These are phyloP conservation scores for Mycena albidolilacea DNA, from an alignment of 768 basidiomycete genomes.

Conservation along the genomic window DNA sequence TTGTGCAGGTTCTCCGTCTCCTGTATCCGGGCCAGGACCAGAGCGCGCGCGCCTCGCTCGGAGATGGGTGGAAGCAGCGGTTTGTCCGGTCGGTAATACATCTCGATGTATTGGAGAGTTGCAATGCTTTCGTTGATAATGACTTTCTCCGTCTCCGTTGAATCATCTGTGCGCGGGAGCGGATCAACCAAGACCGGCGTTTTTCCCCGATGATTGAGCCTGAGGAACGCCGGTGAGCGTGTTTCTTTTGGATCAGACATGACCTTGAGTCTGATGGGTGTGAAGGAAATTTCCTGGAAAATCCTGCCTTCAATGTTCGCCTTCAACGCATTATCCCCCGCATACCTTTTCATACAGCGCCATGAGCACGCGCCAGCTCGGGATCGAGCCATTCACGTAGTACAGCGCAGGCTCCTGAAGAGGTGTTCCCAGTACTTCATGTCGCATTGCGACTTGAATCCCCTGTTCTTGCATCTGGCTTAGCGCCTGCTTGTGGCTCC, in stretches of 20 bases:
- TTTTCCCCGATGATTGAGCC: constrained; percentile 48
- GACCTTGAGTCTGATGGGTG: constrained; percentile 42
- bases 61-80: constrained; percentile 44
- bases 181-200: constrained; percentile 46
- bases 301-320: neutral
- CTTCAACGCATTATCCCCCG: neutral
- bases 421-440: constrained; percentile 23
- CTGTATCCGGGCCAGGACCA: constrained; percentile 43
- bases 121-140: constrained; percentile 48
- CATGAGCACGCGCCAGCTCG: constrained; percentile 49
- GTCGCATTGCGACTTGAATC: constrained; percentile 24
- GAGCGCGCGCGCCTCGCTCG: constrained; percentile 38
- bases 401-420: constrained; percentile 39
- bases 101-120: constrained; percentile 50
- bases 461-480: constrained; percentile 40
- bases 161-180: constrained; percentile 13
- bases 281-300: constrained; percentile 42
- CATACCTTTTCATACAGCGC: constrained; percentile 47
- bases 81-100: constrained; percentile 38
- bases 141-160: constrained; percentile 11
- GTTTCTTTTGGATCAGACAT: constrained; percentile 48
- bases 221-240: constrained; percentile 44
- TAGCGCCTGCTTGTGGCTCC: constrained; percentile 44
- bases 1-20: constrained; percentile 49
- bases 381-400: constrained; percentile 49